Evolutionary conservation across 2,329 filamentous ascomycete species (phyloP), one percentile per base, ranked within the genome.

Genomic region (Colletotrichum melonis): DNA sequence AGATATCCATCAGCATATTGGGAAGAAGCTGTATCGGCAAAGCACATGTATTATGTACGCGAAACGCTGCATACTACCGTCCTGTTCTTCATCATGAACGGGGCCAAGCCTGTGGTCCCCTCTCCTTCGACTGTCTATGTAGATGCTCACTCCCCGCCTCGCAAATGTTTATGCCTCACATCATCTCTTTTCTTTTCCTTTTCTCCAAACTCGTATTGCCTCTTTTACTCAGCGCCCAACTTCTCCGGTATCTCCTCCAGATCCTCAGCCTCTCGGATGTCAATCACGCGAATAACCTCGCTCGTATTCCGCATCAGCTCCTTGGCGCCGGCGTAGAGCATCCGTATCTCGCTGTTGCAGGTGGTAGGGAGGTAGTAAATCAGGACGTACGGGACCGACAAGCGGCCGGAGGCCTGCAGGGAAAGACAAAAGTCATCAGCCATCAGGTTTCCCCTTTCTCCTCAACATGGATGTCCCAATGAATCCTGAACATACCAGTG

Each of bases 241-340:
- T 90, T 93, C 76, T 89, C 86, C 70, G 95, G 94, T 75, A 98
- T 91, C n/a, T 93, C 92, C 76, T 94, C 91, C 77, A 98, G 81
- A 67, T 98, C 96, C 67, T 97, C 95, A 4, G 90, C 89, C 24
- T 90, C 92, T 77, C 94, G 91, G 62, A 98, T 91, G 82, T 98
- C 96, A 75, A 99, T 90, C 30, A 98, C 92, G 77, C 90, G 91
- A 67, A 93, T 92, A n/a, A 95, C 95, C 85, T 98, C 95, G 72
- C 94, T 94, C 67, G 94, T 97, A 80, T 94, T 97, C 76, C 95
- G 91, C 93, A 98, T 95, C 82, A 98, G 84, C 85, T 99, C 97
- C 84, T 98, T 98, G 56, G 97, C 97, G 52, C 95, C 94, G 35
- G 97, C 97, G 82, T 98, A 99, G 81, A 97, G 86, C 97, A 98